Evolutionary conservation across 2,329 filamentous ascomycete genomes (phyloP), one percentile per base, ranked within the genome.

Genomic region (Colletotrichum chlorophyti): DNA sequence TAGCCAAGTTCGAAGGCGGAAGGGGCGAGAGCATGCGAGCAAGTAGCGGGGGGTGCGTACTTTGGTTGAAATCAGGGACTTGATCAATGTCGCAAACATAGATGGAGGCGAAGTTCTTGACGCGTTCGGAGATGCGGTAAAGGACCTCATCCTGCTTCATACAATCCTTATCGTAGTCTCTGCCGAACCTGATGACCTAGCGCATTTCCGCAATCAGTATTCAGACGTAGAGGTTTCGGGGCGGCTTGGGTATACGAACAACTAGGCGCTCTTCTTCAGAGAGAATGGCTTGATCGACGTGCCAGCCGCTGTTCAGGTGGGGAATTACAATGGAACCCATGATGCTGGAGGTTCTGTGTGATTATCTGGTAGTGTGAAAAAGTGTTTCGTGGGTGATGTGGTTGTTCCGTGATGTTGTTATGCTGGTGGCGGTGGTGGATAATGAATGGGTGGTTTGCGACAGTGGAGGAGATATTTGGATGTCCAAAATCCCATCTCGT

Each of bases 1-100:
- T 12, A 60, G 51, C 65, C n/a, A n/a, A n/a, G n/a, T n/a, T n/a
- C 1, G n/a, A 5, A 26, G 10, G 11, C 8, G 8, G 11, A 10
- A 5, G 10, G 8, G 6, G n/a, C n/a, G n/a, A n/a, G n/a, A n/a
- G n/a, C n/a, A n/a, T n/a, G n/a, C 3, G 19, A 17, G 26, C 26
- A 27, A 14, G 5, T n/a, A 9, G 15, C 50, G 23, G 29, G 47
- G 47, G 54, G 49, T 43, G 24, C 72, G 66, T 78, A 82, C 65
- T 98, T 69, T 90, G 86, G 72, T 95, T 97, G 80, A 97, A 97
- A 74, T 96, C 92, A 54, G 91, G 91, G 5, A 96, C 91, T 73
- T 93, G 84, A 70, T 96, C 91, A 68, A 96, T 88, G 73, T 98
- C 93, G 82, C 93, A 97, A 50, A 96, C 84, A 76, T 98, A 98